These are phyloP conservation scores for Sphagnurus paluster DNA, from an alignment of 1,284 basidiomycete genomes.

Conservation along the genomic window DNA sequence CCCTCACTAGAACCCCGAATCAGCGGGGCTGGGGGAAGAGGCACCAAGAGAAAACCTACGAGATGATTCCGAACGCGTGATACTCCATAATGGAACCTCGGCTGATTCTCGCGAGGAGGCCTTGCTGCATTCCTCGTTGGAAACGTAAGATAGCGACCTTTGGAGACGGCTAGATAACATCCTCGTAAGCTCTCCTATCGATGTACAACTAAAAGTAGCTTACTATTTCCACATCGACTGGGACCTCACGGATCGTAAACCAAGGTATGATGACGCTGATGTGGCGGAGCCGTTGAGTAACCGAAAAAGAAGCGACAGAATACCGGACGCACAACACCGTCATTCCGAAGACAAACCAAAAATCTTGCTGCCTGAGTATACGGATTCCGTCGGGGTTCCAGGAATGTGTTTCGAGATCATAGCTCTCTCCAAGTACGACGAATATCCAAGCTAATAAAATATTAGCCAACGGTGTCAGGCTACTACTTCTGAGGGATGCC, in stretches of 20 bases:
- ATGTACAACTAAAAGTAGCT: slow-evolving; percentile 24
- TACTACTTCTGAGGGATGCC: slow-evolving; percentile 20
- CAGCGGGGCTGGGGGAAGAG: slow-evolving; percentile 6
- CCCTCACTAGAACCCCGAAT: slow-evolving; percentile 47
- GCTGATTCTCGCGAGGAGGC: slow-evolving; percentile 64
- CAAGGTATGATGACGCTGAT: slow-evolving; percentile 68
- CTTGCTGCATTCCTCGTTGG: slow-evolving; percentile 72
- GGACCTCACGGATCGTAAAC: slow-evolving; percentile 72
- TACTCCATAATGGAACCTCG: slow-evolving; percentile 68
- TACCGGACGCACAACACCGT: slow-evolving; percentile 58
- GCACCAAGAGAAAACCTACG: slow-evolving; percentile 38
- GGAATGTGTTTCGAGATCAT: slow-evolving; percentile 51
- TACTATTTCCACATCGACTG: slow-evolving; percentile 74
- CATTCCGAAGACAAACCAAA: slow-evolving; percentile 77
- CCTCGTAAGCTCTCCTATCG: slow-evolving; percentile 6
- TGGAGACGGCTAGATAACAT: slow-evolving; percentile 56
- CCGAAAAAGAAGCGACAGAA: slow-evolving; percentile 16
- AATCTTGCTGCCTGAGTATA: slow-evolving; percentile 68
- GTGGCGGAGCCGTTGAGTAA: slow-evolving; percentile 5
- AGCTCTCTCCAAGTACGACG: slow-evolving; percentile 68
- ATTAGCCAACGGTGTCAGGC: neutral
- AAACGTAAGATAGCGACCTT: slow-evolving; percentile 68
- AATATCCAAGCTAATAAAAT: slow-evolving; percentile 54
- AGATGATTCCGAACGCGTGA: slow-evolving; percentile 71
- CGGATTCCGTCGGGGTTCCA: slow-evolving; percentile 60